phyloP scores from a whole-genome alignment of 1,284 basidiomycete genomes.

The Heimioporus punctisporus region DNA sequence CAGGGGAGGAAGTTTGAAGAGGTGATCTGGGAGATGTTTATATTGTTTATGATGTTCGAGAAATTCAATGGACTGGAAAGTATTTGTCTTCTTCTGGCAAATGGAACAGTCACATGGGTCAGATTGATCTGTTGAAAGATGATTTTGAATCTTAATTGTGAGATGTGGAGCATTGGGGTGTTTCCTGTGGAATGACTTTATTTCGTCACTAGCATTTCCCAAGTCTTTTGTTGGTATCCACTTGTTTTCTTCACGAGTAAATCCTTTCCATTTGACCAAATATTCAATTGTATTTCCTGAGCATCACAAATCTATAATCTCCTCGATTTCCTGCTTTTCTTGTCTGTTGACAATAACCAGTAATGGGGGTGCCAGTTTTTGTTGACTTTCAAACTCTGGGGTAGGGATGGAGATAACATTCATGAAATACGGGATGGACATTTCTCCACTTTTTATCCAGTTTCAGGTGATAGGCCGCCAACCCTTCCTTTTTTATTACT shows the following conservation, averaged over 20 bases:
- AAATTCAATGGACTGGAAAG: neutral
- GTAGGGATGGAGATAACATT: neutral
- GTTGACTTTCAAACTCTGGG: neutral
- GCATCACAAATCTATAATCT: neutral
- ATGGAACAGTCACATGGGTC: neutral
- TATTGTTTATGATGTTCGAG: neutral
- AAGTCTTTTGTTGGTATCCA: neutral
- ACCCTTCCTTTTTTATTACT: neutral
- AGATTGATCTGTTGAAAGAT: neutral
- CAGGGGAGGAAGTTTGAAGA: neutral
- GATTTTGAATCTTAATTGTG: neutral
- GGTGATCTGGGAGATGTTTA: neutral
- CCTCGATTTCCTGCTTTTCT: neutral
- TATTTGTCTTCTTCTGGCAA: neutral
- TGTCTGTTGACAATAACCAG: neutral
- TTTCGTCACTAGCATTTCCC: neutral
- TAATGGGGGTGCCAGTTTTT: neutral
- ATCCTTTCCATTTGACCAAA: slow-evolving; percentile 1
- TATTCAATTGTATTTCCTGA: neutral
- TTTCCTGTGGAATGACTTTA: neutral
- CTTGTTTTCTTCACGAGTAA: neutral
- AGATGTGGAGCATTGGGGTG: neutral
- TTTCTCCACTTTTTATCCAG: neutral
- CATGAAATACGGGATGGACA: neutral
- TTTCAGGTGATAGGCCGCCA: neutral